phyloP scores from a whole-genome alignment of 768 basidiomycete species.

The Gelatoporia subvermispora region DNA sequence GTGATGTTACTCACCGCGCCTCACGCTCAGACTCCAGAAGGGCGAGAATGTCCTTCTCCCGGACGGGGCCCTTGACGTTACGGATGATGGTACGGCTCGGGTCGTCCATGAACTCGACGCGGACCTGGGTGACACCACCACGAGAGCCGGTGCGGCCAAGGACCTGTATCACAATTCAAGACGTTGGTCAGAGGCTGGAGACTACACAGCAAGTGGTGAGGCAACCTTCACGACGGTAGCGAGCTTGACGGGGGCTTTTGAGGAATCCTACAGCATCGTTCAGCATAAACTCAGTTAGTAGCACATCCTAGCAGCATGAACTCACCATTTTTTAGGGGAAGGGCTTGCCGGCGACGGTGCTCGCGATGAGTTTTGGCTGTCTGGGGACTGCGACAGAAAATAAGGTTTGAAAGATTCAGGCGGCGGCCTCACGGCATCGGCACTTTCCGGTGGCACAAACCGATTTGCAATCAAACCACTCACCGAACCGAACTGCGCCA shows the following conservation, averaged over 20 bases:
- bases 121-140: constrained; percentile 98
- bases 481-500: too few species aligned
- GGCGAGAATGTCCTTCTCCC: constrained; percentile 94
- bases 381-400: constrained; percentile 19
- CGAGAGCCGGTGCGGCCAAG: constrained; percentile 98
- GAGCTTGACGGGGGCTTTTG: constrained; percentile 93
- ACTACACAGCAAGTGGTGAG: constrained; percentile 1
- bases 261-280: constrained; percentile 56
- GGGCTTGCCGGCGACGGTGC: constrained; percentile 22
- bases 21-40: constrained; percentile 98
- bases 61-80: constrained; percentile 97
- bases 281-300: constrained; percentile 5
- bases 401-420: constrained; percentile 22
- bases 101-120: constrained; percentile 99
- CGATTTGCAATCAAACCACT: too few species aligned
- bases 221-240: constrained; percentile 94
- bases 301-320: background rate
- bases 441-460: constrained; percentile 12
- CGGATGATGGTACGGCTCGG: constrained; percentile 93
- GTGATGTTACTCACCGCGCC: constrained; percentile 73
- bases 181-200: constrained; percentile 9
- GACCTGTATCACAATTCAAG: constrained; percentile 49
- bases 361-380: constrained; percentile 21
- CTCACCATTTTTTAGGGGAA: constrained; percentile 25
- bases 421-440: constrained; percentile 13